phyloP scores from a whole-genome alignment of 1,284 basidiomycete species.

The Leccinum huronense region DNA sequence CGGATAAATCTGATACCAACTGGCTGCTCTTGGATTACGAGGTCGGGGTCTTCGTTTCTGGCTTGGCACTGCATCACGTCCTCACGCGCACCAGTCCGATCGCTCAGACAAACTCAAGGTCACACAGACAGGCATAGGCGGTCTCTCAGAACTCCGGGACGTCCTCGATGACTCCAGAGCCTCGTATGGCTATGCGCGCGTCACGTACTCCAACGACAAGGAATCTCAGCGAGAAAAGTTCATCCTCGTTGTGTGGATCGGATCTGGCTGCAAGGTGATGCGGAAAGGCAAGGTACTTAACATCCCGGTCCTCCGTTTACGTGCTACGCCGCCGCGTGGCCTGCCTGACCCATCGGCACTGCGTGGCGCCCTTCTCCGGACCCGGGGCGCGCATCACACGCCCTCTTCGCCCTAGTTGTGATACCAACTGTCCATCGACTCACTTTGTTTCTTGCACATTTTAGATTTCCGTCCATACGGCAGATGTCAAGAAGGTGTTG shows the following conservation, averaged over 20 bases:
- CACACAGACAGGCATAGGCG: constrained; percentile 75
- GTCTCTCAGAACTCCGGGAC: constrained; percentile 75
- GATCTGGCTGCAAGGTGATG: constrained; percentile 83
- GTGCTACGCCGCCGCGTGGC: constrained; percentile 21
- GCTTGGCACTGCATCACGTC: constrained; percentile 16
- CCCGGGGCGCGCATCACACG: constrained; percentile 26
- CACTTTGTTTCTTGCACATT: constrained; percentile 19
- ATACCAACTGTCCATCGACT: constrained; percentile 18
- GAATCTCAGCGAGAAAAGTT: constrained; percentile 88
- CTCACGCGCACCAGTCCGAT: constrained; percentile 53
- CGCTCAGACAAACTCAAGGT: constrained; percentile 80
- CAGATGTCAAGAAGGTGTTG: constrained; percentile 80
- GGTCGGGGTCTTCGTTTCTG: constrained; percentile 40
- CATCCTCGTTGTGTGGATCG: constrained; percentile 88
- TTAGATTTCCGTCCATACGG: constrained; percentile 85
- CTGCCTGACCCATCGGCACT: constrained; percentile 9
- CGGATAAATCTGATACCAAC: constrained; percentile 78
- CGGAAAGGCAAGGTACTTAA: constrained; percentile 77
- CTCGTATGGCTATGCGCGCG: constrained; percentile 80
- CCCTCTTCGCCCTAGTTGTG: constrained; percentile 24
- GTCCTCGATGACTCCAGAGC: constrained; percentile 72
- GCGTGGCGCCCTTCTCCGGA: constrained; percentile 8
- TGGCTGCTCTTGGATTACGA: constrained; percentile 88
- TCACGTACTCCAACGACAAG: constrained; percentile 84
- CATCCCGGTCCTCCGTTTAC: constrained; percentile 21